Evolutionary conservation across 73 alveolate genomes (phyloP), one percentile per base, ranked within the genome.

Genomic region (Paramecium sexaurelia): DNA sequence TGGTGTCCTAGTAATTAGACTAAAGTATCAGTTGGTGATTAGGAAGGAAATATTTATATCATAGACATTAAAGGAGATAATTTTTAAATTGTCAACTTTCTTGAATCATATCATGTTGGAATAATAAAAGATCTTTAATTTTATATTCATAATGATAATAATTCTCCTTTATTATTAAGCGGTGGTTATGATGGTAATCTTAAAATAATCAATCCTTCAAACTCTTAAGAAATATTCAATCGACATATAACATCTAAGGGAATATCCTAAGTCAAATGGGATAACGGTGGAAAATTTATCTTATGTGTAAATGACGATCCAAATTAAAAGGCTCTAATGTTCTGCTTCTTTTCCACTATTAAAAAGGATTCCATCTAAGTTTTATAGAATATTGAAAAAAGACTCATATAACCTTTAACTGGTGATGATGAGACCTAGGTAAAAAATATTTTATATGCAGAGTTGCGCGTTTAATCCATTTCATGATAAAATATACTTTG

Each of bases 101-200:
- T 78, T n/a, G 68, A 78, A 24, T 19, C 45, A 39, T 45, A 40
- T 78, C 90, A 78, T 43, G 13, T 8, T 11, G 71, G 90, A 40
- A 78, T 26, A 4, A 78, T 78, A 3, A 78, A 78, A n/a, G 90
- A 78, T 78, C 26, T 78, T n/a, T 78, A 78, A n/a, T 78, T 39
- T 78, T 78, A 78, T 78, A 24, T 41, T 45, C 90, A 78, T 41
- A 78, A 78, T 78, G 90, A 78, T 45, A 43, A 45, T 9, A 19
- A 78, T 6, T 36, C n/a, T 11, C 47, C 90, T 40, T 45, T 78
- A 78, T 78, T 78, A 43, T 6, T 39, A 40, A 78, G 61, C 13
- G 90, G 75, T 4, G 90, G 90, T 0, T 78, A 78, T 78, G 90
- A 78, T 78, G 90, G 90, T 11, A 40, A 40, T 43, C 26, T 78